Percentiles rank a stretch among this genome's conserved stretches.
These are phyloP conservation scores for Syzygium oleosum DNA, from an alignment of 345 rosid species.

Conservation along the genomic window DNA sequence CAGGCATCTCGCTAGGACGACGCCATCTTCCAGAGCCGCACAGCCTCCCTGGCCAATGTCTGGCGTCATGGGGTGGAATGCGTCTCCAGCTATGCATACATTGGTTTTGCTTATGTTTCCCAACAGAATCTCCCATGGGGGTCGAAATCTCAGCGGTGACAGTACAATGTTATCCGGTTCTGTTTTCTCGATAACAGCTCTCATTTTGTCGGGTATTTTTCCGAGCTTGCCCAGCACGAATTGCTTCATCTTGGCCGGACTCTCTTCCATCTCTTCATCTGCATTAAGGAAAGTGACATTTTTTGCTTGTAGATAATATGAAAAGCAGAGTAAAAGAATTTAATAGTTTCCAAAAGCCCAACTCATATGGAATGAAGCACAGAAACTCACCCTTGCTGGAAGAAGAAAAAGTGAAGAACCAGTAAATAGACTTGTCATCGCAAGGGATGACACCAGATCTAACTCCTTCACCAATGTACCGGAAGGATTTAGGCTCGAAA, in stretches of 20 bases:
- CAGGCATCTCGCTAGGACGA: slow-evolving; percentile 15
- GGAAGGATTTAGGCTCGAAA: slow-evolving; percentile 18
- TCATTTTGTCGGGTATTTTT: slow-evolving; percentile 1
- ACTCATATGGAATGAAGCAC: background rate
- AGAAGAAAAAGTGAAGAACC: background rate
- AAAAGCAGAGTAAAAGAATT: background rate
- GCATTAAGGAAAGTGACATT: background rate
- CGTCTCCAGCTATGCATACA: slow-evolving; percentile 49
- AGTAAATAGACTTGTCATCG: slow-evolving; percentile 14
- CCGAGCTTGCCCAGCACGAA: slow-evolving; percentile 14
- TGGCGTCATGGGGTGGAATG: slow-evolving; percentile 58
- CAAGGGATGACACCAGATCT: slow-evolving; percentile 45
- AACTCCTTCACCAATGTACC: slow-evolving; percentile 32
- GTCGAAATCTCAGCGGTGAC: slow-evolving; percentile 30
- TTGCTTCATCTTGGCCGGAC: slow-evolving; percentile 23
- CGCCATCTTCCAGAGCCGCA: slow-evolving; percentile 16
- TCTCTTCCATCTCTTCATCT: slow-evolving; percentile 14
- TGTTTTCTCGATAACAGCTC: slow-evolving; percentile 21
- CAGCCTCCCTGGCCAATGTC: slow-evolving; percentile 33
- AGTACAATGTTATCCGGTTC: slow-evolving; percentile 15
- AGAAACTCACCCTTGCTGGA: background rate
- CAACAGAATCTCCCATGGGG: slow-evolving; percentile 56
- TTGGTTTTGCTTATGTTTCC: slow-evolving; percentile 36
- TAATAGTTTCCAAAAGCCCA: background rate
- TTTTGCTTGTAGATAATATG: background rate